These are phyloP conservation scores for Pichia deserticola DNA, from an alignment of 805 yeast species.

Conservation along the genomic window DNA sequence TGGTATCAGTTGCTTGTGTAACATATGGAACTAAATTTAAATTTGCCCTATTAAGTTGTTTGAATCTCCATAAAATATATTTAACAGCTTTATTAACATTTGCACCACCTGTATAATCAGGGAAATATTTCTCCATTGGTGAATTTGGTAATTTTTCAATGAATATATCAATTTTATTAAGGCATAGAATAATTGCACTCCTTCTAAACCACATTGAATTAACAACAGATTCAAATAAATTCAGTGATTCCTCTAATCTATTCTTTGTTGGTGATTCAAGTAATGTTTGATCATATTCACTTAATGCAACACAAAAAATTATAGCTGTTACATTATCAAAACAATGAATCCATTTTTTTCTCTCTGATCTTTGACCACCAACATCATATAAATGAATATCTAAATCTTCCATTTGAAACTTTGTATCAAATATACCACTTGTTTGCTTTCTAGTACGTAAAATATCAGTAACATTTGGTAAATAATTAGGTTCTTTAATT, in stretches of 20 bases:
- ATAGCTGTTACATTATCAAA: slow-evolving; percentile 88
- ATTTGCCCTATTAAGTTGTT: slow-evolving; percentile 75
- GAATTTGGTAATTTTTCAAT: slow-evolving; percentile 77
- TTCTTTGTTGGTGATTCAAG: slow-evolving; percentile 72
- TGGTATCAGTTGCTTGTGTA: slow-evolving; percentile 91
- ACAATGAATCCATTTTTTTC: slow-evolving; percentile 93
- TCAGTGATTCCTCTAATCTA: slow-evolving; percentile 73
- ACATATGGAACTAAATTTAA: slow-evolving; percentile 82
- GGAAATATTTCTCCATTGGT: slow-evolving; percentile 76
- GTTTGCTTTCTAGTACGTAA: slow-evolving; percentile 86
- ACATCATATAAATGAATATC: slow-evolving; percentile 71
- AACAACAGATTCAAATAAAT: slow-evolving; percentile 82
- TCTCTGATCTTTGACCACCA: slow-evolving; percentile 89
- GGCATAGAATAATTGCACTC: slow-evolving; percentile 76
- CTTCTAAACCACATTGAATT: slow-evolving; percentile 90
- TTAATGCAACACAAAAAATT: slow-evolving; percentile 83
- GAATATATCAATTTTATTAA: slow-evolving; percentile 86
- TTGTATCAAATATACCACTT: slow-evolving; percentile 82
- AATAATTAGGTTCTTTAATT: slow-evolving; percentile 50
- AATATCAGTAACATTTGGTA: slow-evolving; percentile 72
- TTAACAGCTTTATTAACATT: slow-evolving; percentile 88
- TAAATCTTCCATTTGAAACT: slow-evolving; percentile 65
- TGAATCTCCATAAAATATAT: slow-evolving; percentile 84
- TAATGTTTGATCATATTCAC: slow-evolving; percentile 84
- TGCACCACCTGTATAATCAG: slow-evolving; percentile 86